phyloP scores from a whole-genome alignment of 495 filamentous ascomycete species.

The Talaromyces borbonicus region DNA sequence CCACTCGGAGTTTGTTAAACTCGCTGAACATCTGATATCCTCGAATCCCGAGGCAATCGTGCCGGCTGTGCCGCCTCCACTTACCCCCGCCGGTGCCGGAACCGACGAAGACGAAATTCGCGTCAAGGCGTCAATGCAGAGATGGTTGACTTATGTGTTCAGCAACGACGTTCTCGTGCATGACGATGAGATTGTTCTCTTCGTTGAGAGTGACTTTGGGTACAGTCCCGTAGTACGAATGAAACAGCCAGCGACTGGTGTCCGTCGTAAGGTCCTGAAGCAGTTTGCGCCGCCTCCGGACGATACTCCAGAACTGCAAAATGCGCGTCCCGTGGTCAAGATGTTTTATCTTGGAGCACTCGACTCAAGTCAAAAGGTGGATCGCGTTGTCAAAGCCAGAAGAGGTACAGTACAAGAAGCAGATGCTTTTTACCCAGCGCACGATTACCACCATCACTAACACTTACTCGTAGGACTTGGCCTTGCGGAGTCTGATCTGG shows the following conservation, averaged over 20 bases:
- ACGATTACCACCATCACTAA: background rate
- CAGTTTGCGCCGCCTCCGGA: slow-evolving; percentile 97
- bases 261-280: slow-evolving; percentile 89
- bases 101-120: slow-evolving; percentile 93
- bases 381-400: slow-evolving; percentile 83
- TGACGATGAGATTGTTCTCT: slow-evolving; percentile 93
- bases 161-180: slow-evolving; percentile 85
- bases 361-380: slow-evolving; percentile 92
- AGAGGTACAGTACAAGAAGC: too few relatives aligned
- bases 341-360: slow-evolving; percentile 91
- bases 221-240: slow-evolving; percentile 92
- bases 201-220: slow-evolving; percentile 96
- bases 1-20: slow-evolving; percentile 90
- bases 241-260: slow-evolving; percentile 95
- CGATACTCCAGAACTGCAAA: slow-evolving; percentile 88
- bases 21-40: slow-evolving; percentile 88
- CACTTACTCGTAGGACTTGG: slow-evolving; percentile 62
- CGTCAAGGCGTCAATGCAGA: slow-evolving; percentile 79
- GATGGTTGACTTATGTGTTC: slow-evolving; percentile 91
- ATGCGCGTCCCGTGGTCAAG: slow-evolving; percentile 85
- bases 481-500: slow-evolving; percentile 86
- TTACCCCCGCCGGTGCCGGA: slow-evolving; percentile 88
- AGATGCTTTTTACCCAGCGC: slow-evolving; percentile 13
- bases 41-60: slow-evolving; percentile 96
- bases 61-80: slow-evolving; percentile 82